Base-by-base conservation (phyloP, 2,329 filamentous ascomycete species). In the Colletotrichum sp. region DNA sequence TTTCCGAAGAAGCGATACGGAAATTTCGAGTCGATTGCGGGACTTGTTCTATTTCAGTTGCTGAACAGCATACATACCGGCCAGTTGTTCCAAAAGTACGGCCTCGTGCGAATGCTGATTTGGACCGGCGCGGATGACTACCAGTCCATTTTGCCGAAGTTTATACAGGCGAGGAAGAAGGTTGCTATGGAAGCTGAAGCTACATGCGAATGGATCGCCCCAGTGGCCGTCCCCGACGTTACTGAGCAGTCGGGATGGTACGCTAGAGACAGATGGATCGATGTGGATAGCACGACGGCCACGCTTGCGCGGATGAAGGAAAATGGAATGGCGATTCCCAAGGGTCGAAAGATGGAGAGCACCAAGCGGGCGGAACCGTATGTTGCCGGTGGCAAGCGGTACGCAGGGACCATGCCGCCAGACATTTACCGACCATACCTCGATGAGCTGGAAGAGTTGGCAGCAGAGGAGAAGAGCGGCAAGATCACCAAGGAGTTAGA, bases 41-140 rank as follows among this genome's bases (percentile, higher is more conserved):
- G 86, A 73, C 86, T 94, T 72, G 84, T 94, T 2, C 81, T 93
- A 2, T 89, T 91, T 80, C 92, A 94, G 80, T 89, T 95, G 73
- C 86, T 93, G 79, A 86, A 84, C 59, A 88, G 90, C 67, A 90
- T 94, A 71, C 88, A 91, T 76, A 85, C 87, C 4, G 88, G 91
- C 66, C 84, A 87, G 0, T 87, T 93, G 0, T 91, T 98, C 79
- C 94, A 98, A 79, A 87, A 88, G 32, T 96, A 95, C 81, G 96
- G 96, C 5, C 90, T 93, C 22, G 93, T 98, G 5, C 92, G 96
- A 65, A 93, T 96, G 87, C 88, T 98, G 1, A 82, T 96, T 52
- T 96, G 96, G 93, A 80, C 93, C 5, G 88, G 90, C 2, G 87
- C 93, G 59, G 86, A 90, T 0, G 93, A 95, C 72, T 91, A 91